Evolutionary conservation across 2,329 filamentous ascomycete genomes (phyloP).

Genomic region (Neonectria faginata): DNA sequence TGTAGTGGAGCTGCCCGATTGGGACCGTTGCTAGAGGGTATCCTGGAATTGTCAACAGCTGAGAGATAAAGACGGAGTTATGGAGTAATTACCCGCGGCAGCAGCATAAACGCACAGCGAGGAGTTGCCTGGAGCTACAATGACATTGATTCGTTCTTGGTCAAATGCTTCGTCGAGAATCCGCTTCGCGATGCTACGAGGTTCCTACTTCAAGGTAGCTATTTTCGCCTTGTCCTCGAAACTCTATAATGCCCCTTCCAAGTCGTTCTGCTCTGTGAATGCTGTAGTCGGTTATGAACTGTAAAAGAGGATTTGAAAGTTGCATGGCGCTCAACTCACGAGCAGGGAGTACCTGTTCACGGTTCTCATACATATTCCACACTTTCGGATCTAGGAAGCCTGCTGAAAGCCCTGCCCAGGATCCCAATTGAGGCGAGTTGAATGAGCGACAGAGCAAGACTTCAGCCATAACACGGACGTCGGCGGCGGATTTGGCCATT

Average conservation of each 20-base stretch:
- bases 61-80: not conserved
- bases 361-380: conserved; percentile 10
- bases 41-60: not conserved
- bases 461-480: not conserved
- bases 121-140: conserved; percentile 13
- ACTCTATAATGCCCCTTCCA: conserved; percentile 1
- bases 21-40: conserved; percentile 18
- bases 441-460: conserved; percentile 1
- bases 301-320: not conserved
- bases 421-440: not conserved
- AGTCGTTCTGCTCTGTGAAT: conserved; percentile 9
- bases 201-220: not conserved
- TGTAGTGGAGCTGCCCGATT: conserved; percentile 7
- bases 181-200: not conserved
- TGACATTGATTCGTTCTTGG: not conserved
- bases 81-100: conserved; percentile 7
- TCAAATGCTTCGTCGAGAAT: not conserved
- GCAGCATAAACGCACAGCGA: conserved; percentile 12
- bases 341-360: not conserved
- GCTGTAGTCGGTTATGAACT: not conserved
- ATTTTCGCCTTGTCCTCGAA: conserved; percentile 1
- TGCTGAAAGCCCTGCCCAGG: not conserved
- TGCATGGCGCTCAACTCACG: not conserved
- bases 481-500: conserved; percentile 14
- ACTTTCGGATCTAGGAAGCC: conserved; percentile 2